Conservation (phyloP, 2,329 filamentous ascomycete species). For the Cercospora zeina region DNA sequence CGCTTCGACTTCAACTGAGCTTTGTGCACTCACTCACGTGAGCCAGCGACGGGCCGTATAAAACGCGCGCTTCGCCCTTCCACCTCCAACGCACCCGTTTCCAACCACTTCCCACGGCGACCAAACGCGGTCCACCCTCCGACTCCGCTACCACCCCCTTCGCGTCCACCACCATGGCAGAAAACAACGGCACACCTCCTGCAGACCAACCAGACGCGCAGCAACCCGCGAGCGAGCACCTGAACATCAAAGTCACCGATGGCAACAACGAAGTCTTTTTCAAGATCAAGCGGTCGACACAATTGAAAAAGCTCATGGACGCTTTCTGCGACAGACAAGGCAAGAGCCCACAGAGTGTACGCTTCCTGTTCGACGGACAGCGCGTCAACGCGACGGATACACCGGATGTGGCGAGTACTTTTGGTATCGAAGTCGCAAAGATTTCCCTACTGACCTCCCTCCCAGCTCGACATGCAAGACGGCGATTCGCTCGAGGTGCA, state of each 20-base stretch:
- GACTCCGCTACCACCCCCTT: constrained; percentile 29
- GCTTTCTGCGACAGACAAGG: constrained; percentile 97
- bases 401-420: constrained; percentile 76
- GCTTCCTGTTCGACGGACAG: constrained; percentile 95
- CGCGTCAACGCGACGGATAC: constrained; percentile 87
- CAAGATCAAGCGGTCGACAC: constrained; percentile 97
- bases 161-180: constrained; percentile 55
- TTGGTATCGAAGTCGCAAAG: not conserved
- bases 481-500: constrained; percentile 96
- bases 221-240: constrained; percentile 65
- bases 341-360: constrained; percentile 78
- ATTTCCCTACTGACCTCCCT: not conserved
- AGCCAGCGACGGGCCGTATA: constrained; percentile 27
- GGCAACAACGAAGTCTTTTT: constrained; percentile 99
- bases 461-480: constrained; percentile 91
- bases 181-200: constrained; percentile 40
- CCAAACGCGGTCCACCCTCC: constrained; percentile 8
- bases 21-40: constrained; percentile 18
- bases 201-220: constrained; percentile 43
- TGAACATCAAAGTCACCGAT: constrained; percentile 99
- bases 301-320: constrained; percentile 96
- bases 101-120: constrained; percentile 15
- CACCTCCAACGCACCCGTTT: constrained; percentile 11
- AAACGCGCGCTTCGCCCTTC: constrained; percentile 23
- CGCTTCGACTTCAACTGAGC: constrained; percentile 5